Percentiles rank a stretch among this genome's conserved stretches.
Conservation (phyloP, 495 filamentous ascomycete genomes). For the Cryomyces minteri region DNA sequence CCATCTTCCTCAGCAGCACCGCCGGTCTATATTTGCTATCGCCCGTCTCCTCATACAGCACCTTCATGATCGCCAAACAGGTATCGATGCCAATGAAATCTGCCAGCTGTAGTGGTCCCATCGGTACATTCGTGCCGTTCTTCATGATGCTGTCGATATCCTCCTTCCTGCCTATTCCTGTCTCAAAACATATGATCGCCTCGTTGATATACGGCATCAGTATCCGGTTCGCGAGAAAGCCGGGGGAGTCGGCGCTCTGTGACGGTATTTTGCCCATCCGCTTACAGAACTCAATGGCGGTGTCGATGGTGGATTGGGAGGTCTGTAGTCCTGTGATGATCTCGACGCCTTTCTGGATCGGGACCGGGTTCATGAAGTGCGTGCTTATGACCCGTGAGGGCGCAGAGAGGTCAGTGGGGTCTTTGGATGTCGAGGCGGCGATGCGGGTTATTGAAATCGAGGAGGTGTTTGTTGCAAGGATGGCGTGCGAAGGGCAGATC, state of each 20-base stretch:
- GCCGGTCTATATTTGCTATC: constrained; percentile 90
- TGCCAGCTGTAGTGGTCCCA: constrained; percentile 85
- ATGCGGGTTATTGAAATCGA: constrained; percentile 96
- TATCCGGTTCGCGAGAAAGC: constrained; percentile 92
- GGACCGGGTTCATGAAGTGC: constrained; percentile 99
- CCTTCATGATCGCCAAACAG: constrained; percentile 92
- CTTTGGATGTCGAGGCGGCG: constrained; percentile 52
- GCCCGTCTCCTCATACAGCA: constrained; percentile 76
- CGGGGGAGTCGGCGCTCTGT: constrained; percentile 71
- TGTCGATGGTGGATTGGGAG: constrained; percentile 57
- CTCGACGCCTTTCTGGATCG: constrained; percentile 92
- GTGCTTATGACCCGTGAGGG: constrained; percentile 83
- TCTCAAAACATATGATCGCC: constrained; percentile 91
- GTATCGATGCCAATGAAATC: constrained; percentile 98
- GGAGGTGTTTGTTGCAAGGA: constrained; percentile 93
- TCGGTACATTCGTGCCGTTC: constrained; percentile 95
- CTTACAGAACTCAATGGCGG: constrained; percentile 72
- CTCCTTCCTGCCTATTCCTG: constrained; percentile 67
- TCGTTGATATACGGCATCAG: constrained; percentile 99
- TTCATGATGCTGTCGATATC: constrained; percentile 98
- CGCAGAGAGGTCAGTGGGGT: constrained; percentile 61
- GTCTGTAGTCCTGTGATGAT: constrained; percentile 93
- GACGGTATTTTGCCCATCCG: constrained; percentile 88
- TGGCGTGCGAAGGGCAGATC: constrained; percentile 69
- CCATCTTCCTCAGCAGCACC: constrained; percentile 79